Evolutionary conservation across 1,139 yeast genomes (phyloP).

Genomic region (Nakaseomyces sp.): DNA sequence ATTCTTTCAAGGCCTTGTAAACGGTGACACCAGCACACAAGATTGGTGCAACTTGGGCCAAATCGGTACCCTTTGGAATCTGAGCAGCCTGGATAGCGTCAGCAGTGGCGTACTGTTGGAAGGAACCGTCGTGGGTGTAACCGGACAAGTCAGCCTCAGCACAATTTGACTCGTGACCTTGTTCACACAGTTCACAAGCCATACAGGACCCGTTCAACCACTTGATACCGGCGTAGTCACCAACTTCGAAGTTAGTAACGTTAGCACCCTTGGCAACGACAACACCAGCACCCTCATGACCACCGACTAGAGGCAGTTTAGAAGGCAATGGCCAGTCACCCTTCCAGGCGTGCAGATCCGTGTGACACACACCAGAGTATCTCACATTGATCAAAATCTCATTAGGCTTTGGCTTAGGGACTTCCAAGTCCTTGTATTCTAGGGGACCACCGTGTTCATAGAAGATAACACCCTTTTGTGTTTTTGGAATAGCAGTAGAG

Average conservation of each 20-base stretch:
- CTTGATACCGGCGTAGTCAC: constrained; percentile 66
- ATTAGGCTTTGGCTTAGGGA: constrained; percentile 52
- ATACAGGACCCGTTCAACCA: constrained; percentile 70
- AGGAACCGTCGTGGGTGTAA: constrained; percentile 72
- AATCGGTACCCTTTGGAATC: constrained; percentile 57
- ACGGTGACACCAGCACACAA: constrained; percentile 78
- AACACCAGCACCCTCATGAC: constrained; percentile 79
- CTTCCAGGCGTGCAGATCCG: constrained; percentile 64
- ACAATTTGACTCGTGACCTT: constrained; percentile 60
- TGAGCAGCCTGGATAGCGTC: constrained; percentile 70
- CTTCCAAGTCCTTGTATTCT: constrained; percentile 49
- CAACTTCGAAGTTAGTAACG: constrained; percentile 58
- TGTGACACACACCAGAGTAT: constrained; percentile 64
- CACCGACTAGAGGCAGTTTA: constrained; percentile 60
- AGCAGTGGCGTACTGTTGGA: constrained; percentile 74
- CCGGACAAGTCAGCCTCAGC: constrained; percentile 61
- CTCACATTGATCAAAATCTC: constrained; percentile 53
- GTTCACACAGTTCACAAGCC: constrained; percentile 60
- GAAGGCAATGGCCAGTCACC: constrained; percentile 60
- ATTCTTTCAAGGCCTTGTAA: constrained; percentile 68
- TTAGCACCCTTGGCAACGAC: constrained; percentile 63
- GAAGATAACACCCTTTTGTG: constrained; percentile 46
- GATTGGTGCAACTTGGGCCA: constrained; percentile 62
- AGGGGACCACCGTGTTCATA: constrained; percentile 43
- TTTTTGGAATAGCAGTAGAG: constrained; percentile 33